Conservation (phyloP, 495 filamentous ascomycete genomes). For the Articulospora tetracladia region DNA sequence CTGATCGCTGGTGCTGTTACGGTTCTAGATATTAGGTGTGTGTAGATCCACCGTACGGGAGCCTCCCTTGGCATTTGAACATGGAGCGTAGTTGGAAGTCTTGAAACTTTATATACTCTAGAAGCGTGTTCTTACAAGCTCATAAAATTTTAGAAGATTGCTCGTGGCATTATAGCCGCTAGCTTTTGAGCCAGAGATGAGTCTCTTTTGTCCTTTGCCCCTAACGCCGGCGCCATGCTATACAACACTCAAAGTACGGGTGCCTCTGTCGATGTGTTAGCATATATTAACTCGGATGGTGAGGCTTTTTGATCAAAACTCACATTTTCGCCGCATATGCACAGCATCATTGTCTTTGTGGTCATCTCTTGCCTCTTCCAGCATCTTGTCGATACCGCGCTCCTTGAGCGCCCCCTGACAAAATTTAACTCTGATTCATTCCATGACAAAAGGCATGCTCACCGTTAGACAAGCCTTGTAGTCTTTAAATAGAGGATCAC, state of each 20-base stretch:
- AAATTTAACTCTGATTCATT: background rate
- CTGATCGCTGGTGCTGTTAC: too few species aligned
- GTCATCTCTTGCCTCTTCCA: conserved; percentile 79
- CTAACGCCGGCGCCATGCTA: conserved; percentile 4
- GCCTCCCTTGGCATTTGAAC: too few species aligned
- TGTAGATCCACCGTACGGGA: too few species aligned
- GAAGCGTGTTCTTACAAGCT: too few species aligned
- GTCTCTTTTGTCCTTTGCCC: background rate
- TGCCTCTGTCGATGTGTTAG: background rate
- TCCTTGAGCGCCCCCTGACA: conserved; percentile 74
- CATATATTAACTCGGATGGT: background rate
- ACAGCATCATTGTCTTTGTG: conserved; percentile 76
- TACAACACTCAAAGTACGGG: background rate
- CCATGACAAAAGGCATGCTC: conserved; percentile 24
- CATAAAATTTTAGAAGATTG: too few species aligned
- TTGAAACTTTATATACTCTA: too few species aligned
- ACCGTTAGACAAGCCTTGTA: conserved; percentile 82
- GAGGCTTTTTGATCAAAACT: background rate
- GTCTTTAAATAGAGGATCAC: conserved; percentile 74
- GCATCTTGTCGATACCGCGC: conserved; percentile 78
- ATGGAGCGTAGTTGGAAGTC: too few species aligned
- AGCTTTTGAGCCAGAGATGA: conserved; percentile 14
- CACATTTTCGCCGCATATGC: conserved; percentile 55
- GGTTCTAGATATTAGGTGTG: too few species aligned
- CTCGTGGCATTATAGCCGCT: background rate